These are phyloP conservation scores for Lathyrus tuberosus DNA, from an alignment of 306 rosid species.

Conservation along the genomic window DNA sequence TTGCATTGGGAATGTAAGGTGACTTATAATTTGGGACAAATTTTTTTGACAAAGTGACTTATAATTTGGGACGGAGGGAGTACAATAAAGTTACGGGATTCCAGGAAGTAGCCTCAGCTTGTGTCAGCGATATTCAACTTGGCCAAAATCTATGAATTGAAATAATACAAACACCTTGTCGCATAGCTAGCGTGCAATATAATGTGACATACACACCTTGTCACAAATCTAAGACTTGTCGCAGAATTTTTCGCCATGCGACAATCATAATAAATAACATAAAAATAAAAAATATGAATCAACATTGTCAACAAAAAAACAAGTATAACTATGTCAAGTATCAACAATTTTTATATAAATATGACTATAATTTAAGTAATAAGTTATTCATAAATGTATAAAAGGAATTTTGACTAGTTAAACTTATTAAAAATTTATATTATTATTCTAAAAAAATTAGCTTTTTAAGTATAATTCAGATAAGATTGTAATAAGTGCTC, in stretches of 20 bases:
- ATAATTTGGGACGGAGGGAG: no score
- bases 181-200: background rate
- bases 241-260: background rate
- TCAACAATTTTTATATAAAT: background rate
- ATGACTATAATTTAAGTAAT: no score
- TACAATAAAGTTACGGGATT: background rate
- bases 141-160: background rate
- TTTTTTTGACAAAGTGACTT: no score
- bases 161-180: background rate
- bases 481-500: background rate
- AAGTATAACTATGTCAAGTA: background rate
- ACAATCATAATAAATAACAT: background rate
- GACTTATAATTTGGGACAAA: no score
- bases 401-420: no score
- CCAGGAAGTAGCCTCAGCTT: background rate
- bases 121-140: conserved; percentile 8
- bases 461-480: background rate
- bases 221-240: no score
- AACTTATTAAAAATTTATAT: no score
- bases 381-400: no score
- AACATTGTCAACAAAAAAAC: background rate
- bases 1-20: no score
- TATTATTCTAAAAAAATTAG: no score
- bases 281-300: background rate
- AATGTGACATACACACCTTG: background rate